These are phyloP conservation scores for Haplosporangium sp. DNA, from an alignment of 371 early-diverging fungal genomes.

Conservation along the genomic window DNA sequence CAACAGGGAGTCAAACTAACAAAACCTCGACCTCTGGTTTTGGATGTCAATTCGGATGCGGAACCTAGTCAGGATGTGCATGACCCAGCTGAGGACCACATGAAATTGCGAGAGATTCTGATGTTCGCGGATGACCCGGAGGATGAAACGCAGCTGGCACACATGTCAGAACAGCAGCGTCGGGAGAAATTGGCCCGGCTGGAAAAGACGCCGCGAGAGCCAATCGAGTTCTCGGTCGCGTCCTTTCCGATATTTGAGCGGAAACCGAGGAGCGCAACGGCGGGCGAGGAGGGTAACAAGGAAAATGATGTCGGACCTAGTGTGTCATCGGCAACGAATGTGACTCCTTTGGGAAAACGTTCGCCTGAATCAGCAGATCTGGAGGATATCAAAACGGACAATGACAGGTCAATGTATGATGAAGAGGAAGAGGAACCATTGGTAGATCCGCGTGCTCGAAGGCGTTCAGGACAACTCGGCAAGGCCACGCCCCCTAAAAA, in stretches of 20 bases:
- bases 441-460: slow-evolving; percentile 15
- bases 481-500: slow-evolving; percentile 28
- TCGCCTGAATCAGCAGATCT: not conserved
- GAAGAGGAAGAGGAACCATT: slow-evolving; percentile 23
- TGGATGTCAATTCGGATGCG: slow-evolving; percentile 19
- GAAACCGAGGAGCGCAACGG: not conserved
- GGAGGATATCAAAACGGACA: not conserved
- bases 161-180: slow-evolving; percentile 2
- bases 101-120: slow-evolving; percentile 11
- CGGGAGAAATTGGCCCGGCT: not conserved
- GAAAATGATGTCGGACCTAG: not conserved
- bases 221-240: slow-evolving; percentile 12
- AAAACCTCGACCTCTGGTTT: slow-evolving; percentile 33
- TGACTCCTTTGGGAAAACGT: not conserved
- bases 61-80: slow-evolving; percentile 1
- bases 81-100: slow-evolving; percentile 14
- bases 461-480: slow-evolving; percentile 14
- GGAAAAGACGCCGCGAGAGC: not conserved
- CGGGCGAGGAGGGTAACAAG: slow-evolving; percentile 1
- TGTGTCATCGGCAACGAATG: too few species aligned
- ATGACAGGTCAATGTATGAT: not conserved
- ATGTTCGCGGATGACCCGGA: slow-evolving; percentile 15
- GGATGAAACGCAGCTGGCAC: slow-evolving; percentile 2
- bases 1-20: slow-evolving; percentile 1
- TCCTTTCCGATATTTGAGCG: slow-evolving; percentile 25